Conservation (phyloP, 305 asterid species). For the Fraxinus greggii region DNA sequence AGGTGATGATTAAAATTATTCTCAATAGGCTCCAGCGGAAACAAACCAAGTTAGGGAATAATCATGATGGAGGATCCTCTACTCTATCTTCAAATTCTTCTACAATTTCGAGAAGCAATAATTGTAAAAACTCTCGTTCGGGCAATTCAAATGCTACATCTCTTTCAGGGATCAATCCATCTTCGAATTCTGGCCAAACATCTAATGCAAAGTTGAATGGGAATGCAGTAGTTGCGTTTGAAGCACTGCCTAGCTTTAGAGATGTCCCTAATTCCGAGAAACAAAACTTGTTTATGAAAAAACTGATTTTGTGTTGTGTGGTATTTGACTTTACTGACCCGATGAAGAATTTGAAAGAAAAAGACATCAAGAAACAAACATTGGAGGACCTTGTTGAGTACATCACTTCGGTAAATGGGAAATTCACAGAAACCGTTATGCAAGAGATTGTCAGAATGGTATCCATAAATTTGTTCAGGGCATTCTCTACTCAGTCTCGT, state of each 20-base stretch:
- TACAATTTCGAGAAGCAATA: constrained; percentile 53
- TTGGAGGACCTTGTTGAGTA: constrained; percentile 82
- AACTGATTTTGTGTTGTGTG: constrained; percentile 69
- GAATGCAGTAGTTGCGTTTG: constrained; percentile 41
- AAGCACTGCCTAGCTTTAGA: constrained; percentile 78
- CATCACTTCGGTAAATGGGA: constrained; percentile 64
- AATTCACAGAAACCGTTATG: constrained; percentile 68
- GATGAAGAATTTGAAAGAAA: constrained; percentile 73
- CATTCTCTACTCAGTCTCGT: constrained; percentile 65
- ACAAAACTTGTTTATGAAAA: constrained; percentile 65
- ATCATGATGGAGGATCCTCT: constrained; percentile 76
- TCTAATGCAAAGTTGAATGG: constrained; percentile 51
- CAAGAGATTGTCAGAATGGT: constrained; percentile 78
- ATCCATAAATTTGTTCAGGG: constrained; percentile 71
- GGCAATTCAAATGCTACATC: constrained; percentile 43
- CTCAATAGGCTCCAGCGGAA: constrained; percentile 87
- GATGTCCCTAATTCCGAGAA: constrained; percentile 82
- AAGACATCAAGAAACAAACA: constrained; percentile 82
- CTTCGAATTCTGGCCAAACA: constrained; percentile 39
- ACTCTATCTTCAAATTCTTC: constrained; percentile 51
- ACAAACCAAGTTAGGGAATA: constrained; percentile 68
- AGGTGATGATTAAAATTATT: constrained; percentile 80
- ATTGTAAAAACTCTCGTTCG: constrained; percentile 36
- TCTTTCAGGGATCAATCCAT: constrained; percentile 39
- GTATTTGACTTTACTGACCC: constrained; percentile 85